Evolutionary conservation across 2,329 filamentous ascomycete species (phyloP), one percentile per base, ranked within the genome.

Genomic region (Monosporascus sp.): DNA sequence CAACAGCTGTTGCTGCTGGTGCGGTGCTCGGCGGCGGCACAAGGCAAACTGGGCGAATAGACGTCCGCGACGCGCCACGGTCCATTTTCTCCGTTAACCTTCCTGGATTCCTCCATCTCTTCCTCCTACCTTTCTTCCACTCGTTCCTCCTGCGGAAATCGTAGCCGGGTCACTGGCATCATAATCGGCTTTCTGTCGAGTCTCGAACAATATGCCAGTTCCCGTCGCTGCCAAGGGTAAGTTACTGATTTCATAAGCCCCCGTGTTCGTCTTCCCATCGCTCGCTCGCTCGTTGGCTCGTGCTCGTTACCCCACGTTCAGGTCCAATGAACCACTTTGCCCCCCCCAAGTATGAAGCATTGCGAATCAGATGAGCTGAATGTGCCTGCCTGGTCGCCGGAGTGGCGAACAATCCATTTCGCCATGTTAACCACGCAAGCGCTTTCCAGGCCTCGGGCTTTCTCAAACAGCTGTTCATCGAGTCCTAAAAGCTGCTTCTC

Each of bases 201-300:
- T n/a, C 35, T 38, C 49, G 47, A 51, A 64, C 31, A 35, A 57
- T 38, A 73, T 73, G 71, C 68, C 71, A 55, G 51, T 70, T 39
- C 66, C 70, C 45, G 48, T 73, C 54, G 64, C 63, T 49, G 70
- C 69, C 57, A 72, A 73, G 64, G 70, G 71, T 73, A 57, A 65
- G 70, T 66, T 49, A 35, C 31, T 35, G 5, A 14, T 11, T 35
- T 35, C 31, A 14, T 14, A 35, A 27, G 7, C 6, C 9, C 31
- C 31, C 11, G 31, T 35, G 11, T 35, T 35, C 11, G 31, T 35
- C 4, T 35, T 35, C 9, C 31, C 31, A 14, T 35, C 31, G 31
- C 31, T 35, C 31, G 7, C 18, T 43, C n/a, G 6, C 18, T 22
- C 18, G 39, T 43, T 46, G 7, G 22, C 11, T 46, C 22, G 14